Conservation (phyloP, 2,329 filamentous ascomycete genomes). For the Epichloe gansuensis region DNA sequence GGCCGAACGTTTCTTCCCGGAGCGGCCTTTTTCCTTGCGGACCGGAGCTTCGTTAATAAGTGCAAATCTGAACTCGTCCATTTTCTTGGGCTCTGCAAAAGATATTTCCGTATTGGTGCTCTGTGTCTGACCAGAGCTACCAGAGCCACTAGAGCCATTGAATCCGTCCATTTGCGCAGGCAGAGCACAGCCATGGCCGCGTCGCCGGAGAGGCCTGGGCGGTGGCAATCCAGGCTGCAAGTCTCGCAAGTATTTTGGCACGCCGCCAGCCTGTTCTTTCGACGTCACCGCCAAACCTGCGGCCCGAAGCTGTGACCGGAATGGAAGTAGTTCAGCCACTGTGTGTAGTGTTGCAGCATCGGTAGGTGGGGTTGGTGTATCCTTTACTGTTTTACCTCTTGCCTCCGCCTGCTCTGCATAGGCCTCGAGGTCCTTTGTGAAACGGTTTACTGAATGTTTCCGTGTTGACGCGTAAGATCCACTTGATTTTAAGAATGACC, state of each 20-base stretch:
- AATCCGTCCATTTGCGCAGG: conserved; percentile 19
- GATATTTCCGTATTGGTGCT: conserved; percentile 20
- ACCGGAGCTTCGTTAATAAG: conserved; percentile 19
- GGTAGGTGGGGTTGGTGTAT: conserved; percentile 26
- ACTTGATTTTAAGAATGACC: conserved; percentile 2
- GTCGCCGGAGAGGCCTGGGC: background rate
- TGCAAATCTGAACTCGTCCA: conserved; percentile 22
- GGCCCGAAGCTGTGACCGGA: conserved; percentile 37
- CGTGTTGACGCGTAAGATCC: conserved; percentile 31
- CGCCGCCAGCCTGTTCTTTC: conserved; percentile 25
- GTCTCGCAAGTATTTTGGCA: conserved; percentile 9
- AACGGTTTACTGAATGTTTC: conserved; percentile 26
- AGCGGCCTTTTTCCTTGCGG: conserved; percentile 10
- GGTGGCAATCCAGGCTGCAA: conserved; percentile 1
- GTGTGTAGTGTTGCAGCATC: conserved; percentile 36
- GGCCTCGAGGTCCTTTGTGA: conserved; percentile 17
- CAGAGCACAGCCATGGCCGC: background rate
- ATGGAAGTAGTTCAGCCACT: conserved; percentile 39
- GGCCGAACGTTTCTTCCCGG: conserved; percentile 7
- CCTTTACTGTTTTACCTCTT: conserved; percentile 24
- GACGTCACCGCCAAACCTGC: conserved; percentile 46
- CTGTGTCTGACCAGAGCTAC: conserved; percentile 9
- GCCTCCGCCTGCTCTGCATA: conserved; percentile 23
- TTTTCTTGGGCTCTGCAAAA: conserved; percentile 16
- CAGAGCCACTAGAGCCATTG: conserved; percentile 5